A percentile compares a stretch with the other conserved stretches of the same genome.
These are phyloP conservation scores for Pinus tabuliformis DNA, from an alignment of 75 land plant species.

Conservation along the genomic window DNA sequence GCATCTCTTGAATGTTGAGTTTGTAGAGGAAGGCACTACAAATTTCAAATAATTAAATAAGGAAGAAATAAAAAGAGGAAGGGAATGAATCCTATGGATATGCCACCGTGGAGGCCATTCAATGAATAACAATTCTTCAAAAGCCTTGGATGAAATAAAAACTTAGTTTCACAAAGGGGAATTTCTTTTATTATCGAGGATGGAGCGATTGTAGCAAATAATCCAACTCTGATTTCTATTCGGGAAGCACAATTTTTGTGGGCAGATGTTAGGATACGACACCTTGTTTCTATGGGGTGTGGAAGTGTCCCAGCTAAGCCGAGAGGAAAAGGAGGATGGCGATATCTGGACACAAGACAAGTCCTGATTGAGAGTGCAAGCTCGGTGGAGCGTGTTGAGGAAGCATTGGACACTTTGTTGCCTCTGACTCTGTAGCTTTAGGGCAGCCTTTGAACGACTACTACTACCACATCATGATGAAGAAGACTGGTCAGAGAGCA, in stretches of 20 bases:
- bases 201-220: constrained; percentile 98
- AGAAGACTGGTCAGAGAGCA: constrained; percentile 60
- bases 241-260: constrained; percentile 99
- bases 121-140: constrained; percentile 28
- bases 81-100: no score
- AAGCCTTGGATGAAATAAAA: background rate
- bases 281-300: constrained; percentile 91
- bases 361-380: constrained; percentile 98
- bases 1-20: background rate
- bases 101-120: background rate
- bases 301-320: constrained; percentile 90
- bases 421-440: constrained; percentile 70
- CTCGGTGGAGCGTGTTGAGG: constrained; percentile 94
- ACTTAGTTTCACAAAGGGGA: background rate
- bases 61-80: background rate
- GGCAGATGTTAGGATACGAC: constrained; percentile 87
- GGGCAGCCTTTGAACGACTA: constrained; percentile 68
- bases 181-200: constrained; percentile 29
- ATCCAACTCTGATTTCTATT: constrained; percentile 94
- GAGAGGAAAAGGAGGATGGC: constrained; percentile 97
- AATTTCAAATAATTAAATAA: background rate
- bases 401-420: constrained; percentile 79
- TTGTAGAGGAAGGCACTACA: background rate
- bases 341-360: constrained; percentile 92
- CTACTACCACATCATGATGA: constrained; percentile 53